Conservation (phyloP, 192 early-diverging fungal species). For the Coemansia aciculifera region DNA sequence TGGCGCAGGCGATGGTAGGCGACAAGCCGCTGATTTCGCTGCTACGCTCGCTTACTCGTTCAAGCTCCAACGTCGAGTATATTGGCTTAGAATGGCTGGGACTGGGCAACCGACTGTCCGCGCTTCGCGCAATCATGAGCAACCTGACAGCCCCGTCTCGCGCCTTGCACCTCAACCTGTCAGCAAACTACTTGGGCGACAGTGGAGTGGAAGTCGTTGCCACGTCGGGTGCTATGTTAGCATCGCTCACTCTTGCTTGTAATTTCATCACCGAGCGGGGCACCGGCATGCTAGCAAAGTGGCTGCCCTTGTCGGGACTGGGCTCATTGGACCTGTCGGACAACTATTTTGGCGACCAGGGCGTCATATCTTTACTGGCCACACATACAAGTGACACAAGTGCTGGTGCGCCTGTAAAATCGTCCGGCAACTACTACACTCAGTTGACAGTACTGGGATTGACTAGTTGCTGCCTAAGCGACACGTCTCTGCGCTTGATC, state of each 20-base stretch:
- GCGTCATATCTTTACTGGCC: constrained; percentile 32
- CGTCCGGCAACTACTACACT: constrained; percentile 7
- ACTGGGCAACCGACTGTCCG: constrained; percentile 36
- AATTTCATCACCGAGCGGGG: constrained; percentile 55
- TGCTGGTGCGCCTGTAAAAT: neutral
- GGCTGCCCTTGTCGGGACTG: constrained; percentile 40
- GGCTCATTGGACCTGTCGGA: constrained; percentile 39
- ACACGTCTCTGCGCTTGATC: constrained; percentile 42
- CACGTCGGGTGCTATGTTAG: constrained; percentile 22
- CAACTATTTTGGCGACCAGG: constrained; percentile 55
- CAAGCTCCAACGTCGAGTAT: constrained; percentile 27
- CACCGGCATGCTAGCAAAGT: constrained; percentile 33
- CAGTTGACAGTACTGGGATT: constrained; percentile 35
- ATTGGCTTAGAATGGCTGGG: constrained; percentile 53
- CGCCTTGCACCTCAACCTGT: constrained; percentile 41
- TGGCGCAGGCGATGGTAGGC: constrained; percentile 37
- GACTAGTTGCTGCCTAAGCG: constrained; percentile 52
- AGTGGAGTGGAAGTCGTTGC: constrained; percentile 33
- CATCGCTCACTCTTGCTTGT: constrained; percentile 44
- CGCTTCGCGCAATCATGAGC: constrained; percentile 31
- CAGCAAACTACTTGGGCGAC: constrained; percentile 50
- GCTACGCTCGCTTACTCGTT: constrained; percentile 24
- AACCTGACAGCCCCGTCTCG: constrained; percentile 7
- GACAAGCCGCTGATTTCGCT: constrained; percentile 28
- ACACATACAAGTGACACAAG: neutral